Conservation (phyloP, 208 protist genomes). For the Leptomonas seymouri region DNA sequence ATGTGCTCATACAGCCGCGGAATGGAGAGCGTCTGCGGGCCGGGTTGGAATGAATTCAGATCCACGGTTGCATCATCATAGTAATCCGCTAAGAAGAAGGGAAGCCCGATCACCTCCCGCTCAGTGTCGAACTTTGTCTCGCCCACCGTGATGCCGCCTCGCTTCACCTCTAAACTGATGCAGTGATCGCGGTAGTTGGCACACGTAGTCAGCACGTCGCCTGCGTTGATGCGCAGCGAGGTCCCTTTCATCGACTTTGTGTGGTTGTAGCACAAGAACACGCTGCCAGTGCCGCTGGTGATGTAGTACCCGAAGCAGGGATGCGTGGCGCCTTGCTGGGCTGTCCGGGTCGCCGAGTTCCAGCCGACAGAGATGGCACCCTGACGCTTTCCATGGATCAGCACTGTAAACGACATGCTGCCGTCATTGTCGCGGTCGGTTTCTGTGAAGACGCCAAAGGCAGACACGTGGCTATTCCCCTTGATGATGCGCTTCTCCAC, state of each 20-base stretch:
- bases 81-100: constrained; percentile 67
- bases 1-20: constrained; percentile 61
- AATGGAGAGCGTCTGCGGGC: constrained; percentile 45
- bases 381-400: constrained; percentile 47
- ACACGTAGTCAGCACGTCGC: constrained; percentile 56
- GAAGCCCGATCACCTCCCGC: constrained; percentile 53
- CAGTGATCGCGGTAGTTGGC: constrained; percentile 72
- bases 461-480: constrained; percentile 22
- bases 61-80: constrained; percentile 58
- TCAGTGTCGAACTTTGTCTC: constrained; percentile 68
- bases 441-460: constrained; percentile 62
- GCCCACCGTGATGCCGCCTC: constrained; percentile 45
- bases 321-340: constrained; percentile 28
- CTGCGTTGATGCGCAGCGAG: constrained; percentile 58
- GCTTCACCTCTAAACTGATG: constrained; percentile 57
- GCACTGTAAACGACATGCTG: constrained; percentile 61
- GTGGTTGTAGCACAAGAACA: constrained; percentile 69
- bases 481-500: constrained; percentile 27
- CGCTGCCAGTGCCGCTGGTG: constrained; percentile 53
- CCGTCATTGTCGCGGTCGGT: constrained; percentile 48
- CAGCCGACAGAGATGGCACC: constrained; percentile 79
- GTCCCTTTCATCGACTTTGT: constrained; percentile 29
- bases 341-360: constrained; percentile 58
- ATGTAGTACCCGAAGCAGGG: constrained; percentile 84
- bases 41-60: constrained; percentile 38